Base-by-base conservation (phyloP, 2,329 filamentous ascomycete genomes). In the Samsoniella hepiali region DNA sequence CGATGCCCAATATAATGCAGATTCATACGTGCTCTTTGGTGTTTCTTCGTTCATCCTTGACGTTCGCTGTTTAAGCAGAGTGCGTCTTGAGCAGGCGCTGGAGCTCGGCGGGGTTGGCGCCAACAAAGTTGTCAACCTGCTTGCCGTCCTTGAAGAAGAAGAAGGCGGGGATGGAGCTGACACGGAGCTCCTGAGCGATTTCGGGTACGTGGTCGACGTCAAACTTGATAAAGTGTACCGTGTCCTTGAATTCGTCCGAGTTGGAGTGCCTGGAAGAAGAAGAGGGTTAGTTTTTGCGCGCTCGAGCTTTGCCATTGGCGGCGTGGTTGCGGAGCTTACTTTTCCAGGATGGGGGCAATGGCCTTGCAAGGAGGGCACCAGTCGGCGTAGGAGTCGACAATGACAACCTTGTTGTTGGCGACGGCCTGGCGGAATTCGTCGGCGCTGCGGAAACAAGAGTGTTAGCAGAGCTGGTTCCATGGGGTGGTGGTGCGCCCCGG, bases 361-460 rank as follows among this genome's bases (percentile, higher is more conserved):
- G 88, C 84, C 83, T 93, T 97, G 89, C 94, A 98, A 65, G 94
- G 94, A 65, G 92, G 93, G 82, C 94, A 98, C 93, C 93, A 97
- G 67, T 82, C 87, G 63, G 93, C 93, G 77, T 90, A 93, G 81
- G 87, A 93, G 81, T 98, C 94, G 72, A 98, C 80, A 65, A 97
- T 80, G 69, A 96, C 84, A 67, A 90, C 76, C 60, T 82, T 82
- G 72, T 86, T 77, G 62, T 73, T 68, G 45, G 65, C 65, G 61
- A 68, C 40, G 63, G 58, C 58, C 63, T 56, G 42, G 31, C 47
- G 51, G 58, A 64, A 64, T 22, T 64, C 65, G 54, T 55, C 60
- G 54, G 60, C 63, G 36, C 60, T 65, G 40, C 31, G 29, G 42
- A 9, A 34, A 15, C 11, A 38, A 36, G 5, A 40, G 42, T 42